Base-by-base conservation (phyloP, 257 asterid species). In the Salvia miltiorrhiza region DNA sequence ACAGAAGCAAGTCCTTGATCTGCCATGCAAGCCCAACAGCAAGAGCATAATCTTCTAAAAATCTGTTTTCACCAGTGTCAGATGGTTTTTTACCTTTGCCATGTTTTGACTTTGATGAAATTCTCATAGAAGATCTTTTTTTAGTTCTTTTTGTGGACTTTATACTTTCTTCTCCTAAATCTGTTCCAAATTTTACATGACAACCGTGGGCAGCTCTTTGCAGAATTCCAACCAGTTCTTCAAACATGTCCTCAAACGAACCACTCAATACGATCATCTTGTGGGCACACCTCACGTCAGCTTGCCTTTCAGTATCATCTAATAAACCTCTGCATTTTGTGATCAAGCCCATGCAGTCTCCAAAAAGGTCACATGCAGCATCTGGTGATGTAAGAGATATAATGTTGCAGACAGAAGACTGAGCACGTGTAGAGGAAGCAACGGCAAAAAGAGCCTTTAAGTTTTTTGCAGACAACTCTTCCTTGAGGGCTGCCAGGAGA, bases 21-120 rank as follows among this genome's bases (percentile, higher is more conserved):
- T 91, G 99, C 97, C 97, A 91, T 71, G 99, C 85, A 70, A 91
- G 81, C 79, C 96, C 99, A 44, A 79, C 81, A 23, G 93, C 86
- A 70, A 87, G 55, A 39, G 82, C 88, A 80, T 84, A 89, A 72
- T 87, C 96, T 78, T 79, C 81, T 30, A 77, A 62, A 71, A 87
- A 85, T 9, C 62, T 74, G 50, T 65, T 63, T 74, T 76, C 66
- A 20, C 40, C 45, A 53, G 60, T 48, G 35, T 47, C 71, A 35
- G 78, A 61, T 64, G 83, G 67, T 64, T 70, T 83, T 81, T 76
- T 83, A 63, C 78, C 59, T 13, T 61, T 79, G 63, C 52, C 39
- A 45, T 64, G 64, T 65, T 75, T 82, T 9, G 60, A 71, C 79
- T 78, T 87, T 28, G 96, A 86, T 61, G 93, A 67, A 43, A 48